Percentiles rank a stretch among this genome's conserved stretches.
phyloP scores from a whole-genome alignment of 352 stramenopile genomes.

The Aphanomyces euteiches region DNA sequence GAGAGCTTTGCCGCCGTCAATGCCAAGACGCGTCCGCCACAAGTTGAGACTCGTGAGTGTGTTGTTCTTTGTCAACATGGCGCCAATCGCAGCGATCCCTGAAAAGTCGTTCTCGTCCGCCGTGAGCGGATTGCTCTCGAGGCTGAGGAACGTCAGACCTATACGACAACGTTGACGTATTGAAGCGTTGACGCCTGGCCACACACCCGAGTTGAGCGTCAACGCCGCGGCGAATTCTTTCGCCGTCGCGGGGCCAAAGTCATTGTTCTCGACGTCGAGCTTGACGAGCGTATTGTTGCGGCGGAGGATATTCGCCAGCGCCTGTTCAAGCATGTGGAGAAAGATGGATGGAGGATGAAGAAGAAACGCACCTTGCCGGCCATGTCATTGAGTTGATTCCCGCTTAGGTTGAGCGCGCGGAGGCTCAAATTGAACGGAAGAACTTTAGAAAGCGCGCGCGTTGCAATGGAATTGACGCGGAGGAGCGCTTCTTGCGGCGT shows the following conservation, averaged over 20 bases:
- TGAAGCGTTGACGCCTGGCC: no score
- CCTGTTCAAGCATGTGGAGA: neutral
- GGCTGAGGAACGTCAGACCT: slow-evolving; percentile 40
- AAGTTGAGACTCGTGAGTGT: slow-evolving; percentile 67
- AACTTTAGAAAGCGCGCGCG: slow-evolving; percentile 63
- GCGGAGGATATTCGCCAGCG: slow-evolving; percentile 51
- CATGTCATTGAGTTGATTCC: slow-evolving; percentile 64
- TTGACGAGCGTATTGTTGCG: slow-evolving; percentile 58
- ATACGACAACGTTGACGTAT: neutral
- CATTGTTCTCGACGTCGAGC: slow-evolving; percentile 68
- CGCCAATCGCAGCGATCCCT: slow-evolving; percentile 48
- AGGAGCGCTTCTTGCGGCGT: slow-evolving; percentile 55
- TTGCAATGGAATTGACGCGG: slow-evolving; percentile 48
- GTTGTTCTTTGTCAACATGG: slow-evolving; percentile 56
- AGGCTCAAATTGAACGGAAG: slow-evolving; percentile 66
- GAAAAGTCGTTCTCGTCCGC: slow-evolving; percentile 75
- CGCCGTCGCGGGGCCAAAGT: slow-evolving; percentile 46
- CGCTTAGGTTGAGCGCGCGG: slow-evolving; percentile 55
- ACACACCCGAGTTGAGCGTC: slow-evolving; percentile 44
- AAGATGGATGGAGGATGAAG: neutral
- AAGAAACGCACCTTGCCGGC: slow-evolving; percentile 42
- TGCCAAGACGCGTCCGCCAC: slow-evolving; percentile 66
- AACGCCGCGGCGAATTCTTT: slow-evolving; percentile 59
- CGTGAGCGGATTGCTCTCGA: slow-evolving; percentile 77
- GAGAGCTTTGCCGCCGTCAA: slow-evolving; percentile 56